Evolutionary conservation across 257 asterid species (phyloP), one percentile per base, ranked within the genome.

Genomic region (Capsicum baccatum): DNA sequence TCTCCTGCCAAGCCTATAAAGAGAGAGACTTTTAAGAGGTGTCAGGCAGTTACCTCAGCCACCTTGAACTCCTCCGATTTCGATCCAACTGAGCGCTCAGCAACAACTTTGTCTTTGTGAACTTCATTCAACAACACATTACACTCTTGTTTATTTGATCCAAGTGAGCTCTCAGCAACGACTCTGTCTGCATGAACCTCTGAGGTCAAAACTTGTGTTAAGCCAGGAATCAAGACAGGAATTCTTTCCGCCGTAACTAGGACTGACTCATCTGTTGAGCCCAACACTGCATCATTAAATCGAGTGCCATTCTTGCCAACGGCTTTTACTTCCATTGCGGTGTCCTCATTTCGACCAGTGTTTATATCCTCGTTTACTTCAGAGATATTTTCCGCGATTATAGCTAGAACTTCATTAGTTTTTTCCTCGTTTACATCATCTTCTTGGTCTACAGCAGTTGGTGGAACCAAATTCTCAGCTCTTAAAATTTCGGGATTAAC

Each of bases 161-260:
- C 88, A 60, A 14, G 68, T 42, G 85, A 42, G 6, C 66, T 64
- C 70, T 79, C 84, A 70, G 80, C 78, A 50, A 50, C 82, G 17
- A 73, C 60, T 11, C 33, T 56, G 33, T 81, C 35, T 6, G 12
- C 0, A 63, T 90, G 89, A 63, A 83, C 87, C 86, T 85, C 92
- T 56, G 85, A 87, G 8, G 33, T 8, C 68, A 89, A 70, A 44
- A 81, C 35, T 44, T 90, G 84, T 83, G 83, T 71, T 79, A 94
- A 88, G 26, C 97, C 97, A 1, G 94, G 97, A 54, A 94, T 93
- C 55, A 95, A 80, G 85, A 91, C 93, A 33, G 91, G 89, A 79
- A 83, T 71, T 69, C 73, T 92, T 21, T 90, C 90, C 12, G 84
- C 87, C 16, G 48, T 48, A 9, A 62, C 83, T 13, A 66, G 78